Percentiles rank a stretch among this genome's conserved stretches.
Conservation (phyloP, 2,329 filamentous ascomycete genomes). For the Colletotrichum magnum region DNA sequence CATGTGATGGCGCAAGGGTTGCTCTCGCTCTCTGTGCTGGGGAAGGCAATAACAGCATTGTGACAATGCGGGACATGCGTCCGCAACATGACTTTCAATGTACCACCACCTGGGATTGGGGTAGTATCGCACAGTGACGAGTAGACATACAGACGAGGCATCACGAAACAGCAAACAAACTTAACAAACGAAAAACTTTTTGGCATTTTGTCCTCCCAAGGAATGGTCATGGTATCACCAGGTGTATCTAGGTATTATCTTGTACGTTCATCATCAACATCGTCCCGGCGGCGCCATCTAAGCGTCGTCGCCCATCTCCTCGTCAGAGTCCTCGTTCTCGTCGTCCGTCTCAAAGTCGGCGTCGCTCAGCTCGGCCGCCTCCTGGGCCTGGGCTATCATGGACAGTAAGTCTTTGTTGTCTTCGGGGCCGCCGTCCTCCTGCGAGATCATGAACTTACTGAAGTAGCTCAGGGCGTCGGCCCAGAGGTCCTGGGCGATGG, state of each 20-base stretch:
- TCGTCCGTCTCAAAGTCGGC: conserved; percentile 77
- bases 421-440: neutral
- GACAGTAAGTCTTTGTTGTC: conserved; percentile 37
- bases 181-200: conserved; percentile 29
- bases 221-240: conserved; percentile 37
- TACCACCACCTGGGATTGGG: too few species aligned
- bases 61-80: too few species aligned
- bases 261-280: conserved; percentile 1
- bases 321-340: conserved; percentile 60
- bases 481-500: conserved; percentile 90
- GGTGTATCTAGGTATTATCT: conserved; percentile 15
- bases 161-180: neutral
- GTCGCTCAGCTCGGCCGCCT: conserved; percentile 77
- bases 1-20: too few species aligned
- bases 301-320: conserved; percentile 57
- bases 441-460: conserved; percentile 69
- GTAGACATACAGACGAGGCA: too few species aligned
- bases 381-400: conserved; percentile 75
- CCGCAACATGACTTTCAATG: too few species aligned
- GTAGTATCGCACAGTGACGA: too few species aligned
- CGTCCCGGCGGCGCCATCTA: too few species aligned
- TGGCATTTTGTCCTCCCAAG: conserved; percentile 25
- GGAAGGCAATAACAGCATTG: too few species aligned
- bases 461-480: conserved; percentile 92
- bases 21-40: too few species aligned